Percentiles rank a stretch among this genome's conserved stretches.
These are phyloP conservation scores for Ochetophila trinervis DNA, from an alignment of 306 rosid genomes.

Conservation along the genomic window DNA sequence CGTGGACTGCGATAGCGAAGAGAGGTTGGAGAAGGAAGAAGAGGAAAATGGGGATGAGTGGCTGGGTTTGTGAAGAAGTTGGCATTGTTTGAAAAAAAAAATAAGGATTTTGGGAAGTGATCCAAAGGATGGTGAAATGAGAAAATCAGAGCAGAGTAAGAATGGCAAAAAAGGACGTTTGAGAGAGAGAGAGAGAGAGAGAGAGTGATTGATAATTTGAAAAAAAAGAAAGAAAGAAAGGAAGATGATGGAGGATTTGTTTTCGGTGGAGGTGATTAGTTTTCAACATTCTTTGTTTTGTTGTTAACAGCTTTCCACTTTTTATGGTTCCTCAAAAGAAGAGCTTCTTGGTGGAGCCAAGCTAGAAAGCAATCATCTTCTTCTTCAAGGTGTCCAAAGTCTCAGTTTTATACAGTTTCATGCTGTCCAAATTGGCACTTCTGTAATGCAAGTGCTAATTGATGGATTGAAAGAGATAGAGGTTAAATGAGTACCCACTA, in stretches of 20 bases:
- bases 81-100: conserved; percentile 14
- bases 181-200: background rate
- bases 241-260: background rate
- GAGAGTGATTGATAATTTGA: background rate
- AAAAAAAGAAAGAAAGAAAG: background rate
- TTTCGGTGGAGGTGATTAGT: conserved; percentile 40
- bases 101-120: background rate
- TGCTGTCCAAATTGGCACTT: too few relatives aligned
- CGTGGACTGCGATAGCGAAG: conserved; percentile 13
- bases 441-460: too few relatives aligned
- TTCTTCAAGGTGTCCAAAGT: conserved; percentile 7
- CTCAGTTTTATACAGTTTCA: too few relatives aligned
- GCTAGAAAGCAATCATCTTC: conserved; percentile 21
- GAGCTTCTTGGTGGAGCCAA: conserved; percentile 26
- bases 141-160: background rate
- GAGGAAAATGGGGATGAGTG: conserved; percentile 23
- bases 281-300: conserved; percentile 16
- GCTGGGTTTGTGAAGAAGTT: conserved; percentile 12
- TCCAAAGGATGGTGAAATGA: too few relatives aligned
- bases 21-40: conserved; percentile 24
- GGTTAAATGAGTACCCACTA: too few relatives aligned
- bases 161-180: background rate
- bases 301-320: too few relatives aligned
- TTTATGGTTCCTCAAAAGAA: conserved; percentile 32
- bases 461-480: too few relatives aligned